Evolutionary conservation across 371 early-diverging fungal species (phyloP).

Genomic region (Lichtheimia hyalospora): DNA sequence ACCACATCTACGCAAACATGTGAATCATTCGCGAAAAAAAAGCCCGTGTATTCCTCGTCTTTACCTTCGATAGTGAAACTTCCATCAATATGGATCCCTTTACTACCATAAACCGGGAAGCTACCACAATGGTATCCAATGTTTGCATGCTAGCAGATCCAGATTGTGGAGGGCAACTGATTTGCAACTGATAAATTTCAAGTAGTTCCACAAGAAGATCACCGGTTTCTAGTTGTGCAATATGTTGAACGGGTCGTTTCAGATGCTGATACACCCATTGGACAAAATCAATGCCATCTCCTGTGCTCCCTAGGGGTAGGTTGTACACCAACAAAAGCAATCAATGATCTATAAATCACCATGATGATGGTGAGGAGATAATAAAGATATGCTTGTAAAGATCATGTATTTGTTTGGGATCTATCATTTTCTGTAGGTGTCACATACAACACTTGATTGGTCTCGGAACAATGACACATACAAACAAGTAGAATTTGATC

Average conservation of each 20-base stretch:
- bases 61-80: slow-evolving; percentile 54
- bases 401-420: too few relatives aligned
- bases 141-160: slow-evolving; percentile 22
- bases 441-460: too few relatives aligned
- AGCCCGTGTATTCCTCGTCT: neutral
- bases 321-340: too few relatives aligned
- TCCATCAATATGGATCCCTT: slow-evolving; percentile 55
- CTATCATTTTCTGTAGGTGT: too few relatives aligned
- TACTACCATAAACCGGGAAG: slow-evolving; percentile 64
- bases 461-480: too few relatives aligned
- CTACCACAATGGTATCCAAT: slow-evolving; percentile 59
- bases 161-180: slow-evolving; percentile 27
- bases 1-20: slow-evolving; percentile 36
- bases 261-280: slow-evolving; percentile 58
- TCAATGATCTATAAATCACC: too few relatives aligned
- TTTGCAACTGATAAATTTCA: slow-evolving; percentile 49
- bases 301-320: neutral
- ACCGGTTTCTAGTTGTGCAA: slow-evolving; percentile 41
- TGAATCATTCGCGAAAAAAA: neutral
- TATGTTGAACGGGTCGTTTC: slow-evolving; percentile 12
- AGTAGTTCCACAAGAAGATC: slow-evolving; percentile 50
- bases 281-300: slow-evolving; percentile 31
- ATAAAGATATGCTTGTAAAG: too few relatives aligned
- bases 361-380: neutral
- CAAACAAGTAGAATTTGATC: too few relatives aligned